Evolutionary conservation across 805 yeast genomes (phyloP), one percentile per base, ranked within the genome.

Genomic region (Yarrowia hollandica): DNA sequence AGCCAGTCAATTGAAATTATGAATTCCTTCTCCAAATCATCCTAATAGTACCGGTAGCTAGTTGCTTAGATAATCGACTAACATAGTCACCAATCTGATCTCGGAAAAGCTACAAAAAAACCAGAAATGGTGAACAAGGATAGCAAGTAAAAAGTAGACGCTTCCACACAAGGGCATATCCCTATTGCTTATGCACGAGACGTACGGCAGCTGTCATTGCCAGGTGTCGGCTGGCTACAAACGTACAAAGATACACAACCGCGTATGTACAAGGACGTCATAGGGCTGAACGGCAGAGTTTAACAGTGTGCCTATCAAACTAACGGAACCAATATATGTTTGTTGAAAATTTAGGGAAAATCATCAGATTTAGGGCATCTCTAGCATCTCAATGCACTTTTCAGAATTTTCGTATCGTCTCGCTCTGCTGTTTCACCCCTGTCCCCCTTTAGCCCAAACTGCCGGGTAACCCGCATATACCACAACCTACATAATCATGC

Each of bases 401-500:
- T 38, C 26, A 38, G 10, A 26, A 5, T 1, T 2, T 6, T 5
- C 5, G 18, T n/a, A 4, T 10, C n/a, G 7, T 9, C 52, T 11
- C 11, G 18, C n/a, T 14, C 10, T 10, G 10, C 34, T 3, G 3
- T 28, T 30, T 18, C 16, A 16, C 5, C 33, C 21, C 48, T n/a
- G 21, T 6, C 30, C 46, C 31, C 33, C 19, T 11, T 12, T 7
- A 12, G 4, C 19, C 26, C n/a, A n/a, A n/a, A 44, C 52, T 21
- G 5, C 52, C 35, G 52, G 52, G 52, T 44, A 44, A 44, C 52
- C 23, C 37, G 9, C 16, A n/a, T 28, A 44, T 44, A 44, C 18
- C 48, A 28, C 35, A 14, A 21, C 35, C 52, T 44, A 44, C 52
- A 44, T 44, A 44, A 44, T 44, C 52, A 44, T 44, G 52, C 35